Conservation (phyloP, 106 monocot species). For the Allium cepa region DNA sequence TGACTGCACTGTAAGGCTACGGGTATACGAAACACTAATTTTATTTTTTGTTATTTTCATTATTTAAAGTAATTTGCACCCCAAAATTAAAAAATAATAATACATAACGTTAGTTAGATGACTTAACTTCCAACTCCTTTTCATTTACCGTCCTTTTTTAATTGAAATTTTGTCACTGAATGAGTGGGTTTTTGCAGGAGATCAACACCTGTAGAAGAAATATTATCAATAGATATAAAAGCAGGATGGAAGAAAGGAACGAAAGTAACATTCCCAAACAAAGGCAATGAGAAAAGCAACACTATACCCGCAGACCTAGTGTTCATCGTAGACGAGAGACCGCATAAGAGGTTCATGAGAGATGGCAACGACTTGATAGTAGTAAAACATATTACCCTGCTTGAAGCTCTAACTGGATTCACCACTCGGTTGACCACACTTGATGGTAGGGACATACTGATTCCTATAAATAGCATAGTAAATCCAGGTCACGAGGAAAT, state of each 20-base stretch:
- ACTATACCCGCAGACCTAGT: conserved; percentile 28
- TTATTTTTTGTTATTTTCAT: no score
- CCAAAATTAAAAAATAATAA: no score
- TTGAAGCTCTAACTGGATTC: conserved; percentile 56
- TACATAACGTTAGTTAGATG: no score
- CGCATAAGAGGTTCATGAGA: conserved; percentile 15
- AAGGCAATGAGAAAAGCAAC: conserved; percentile 20
- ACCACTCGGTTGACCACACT: conserved; percentile 41
- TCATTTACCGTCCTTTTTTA: no score
- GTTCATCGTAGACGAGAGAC: conserved; percentile 26
- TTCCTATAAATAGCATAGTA: conserved; percentile 39
- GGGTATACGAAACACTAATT: no score
- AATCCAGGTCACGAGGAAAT: conserved; percentile 40
- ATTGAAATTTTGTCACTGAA: no score
- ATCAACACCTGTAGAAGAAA: conserved; percentile 23
- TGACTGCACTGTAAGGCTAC: no score
- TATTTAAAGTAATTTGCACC: no score
- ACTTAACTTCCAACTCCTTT: no score
- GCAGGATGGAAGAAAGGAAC: conserved; percentile 29
- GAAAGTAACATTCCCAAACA: conserved; percentile 24
- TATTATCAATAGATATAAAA: conserved; percentile 19
- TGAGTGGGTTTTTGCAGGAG: conserved; percentile 4
- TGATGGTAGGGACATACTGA: conserved; percentile 28
- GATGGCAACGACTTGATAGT: conserved; percentile 30
- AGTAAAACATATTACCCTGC: conserved; percentile 45